Base-by-base conservation (phyloP, 768 basidiomycete species). In the Mycena polygramma region DNA sequence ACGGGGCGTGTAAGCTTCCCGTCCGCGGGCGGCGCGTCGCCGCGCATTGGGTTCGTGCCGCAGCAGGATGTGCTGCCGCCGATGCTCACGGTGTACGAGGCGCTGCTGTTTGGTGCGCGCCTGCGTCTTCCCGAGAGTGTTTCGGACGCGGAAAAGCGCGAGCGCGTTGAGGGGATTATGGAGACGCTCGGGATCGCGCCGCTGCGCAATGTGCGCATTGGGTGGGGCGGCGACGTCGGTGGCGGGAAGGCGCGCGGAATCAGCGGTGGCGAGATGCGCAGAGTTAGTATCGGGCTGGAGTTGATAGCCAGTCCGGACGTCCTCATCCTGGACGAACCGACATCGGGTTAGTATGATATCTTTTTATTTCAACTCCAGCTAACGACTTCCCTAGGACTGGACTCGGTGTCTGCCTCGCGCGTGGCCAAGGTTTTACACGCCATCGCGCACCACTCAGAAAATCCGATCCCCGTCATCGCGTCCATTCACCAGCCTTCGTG, bases 211-310 rank as follows among this genome's bases (percentile, higher is more conserved):
- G 85, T 88, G 3, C 83, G 92, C 64, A 96, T 98, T 46, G 90
- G 89, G 1, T 82, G 83, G 67, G 77, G 69, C 35, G 91, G 83
- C 19, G 86, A 87, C 68, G 78, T 79, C 46, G 90, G 91, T 6
- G 90, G 91, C 13, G 88, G 90, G 7, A 91, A 92, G 71, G 85
- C 88, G 22, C 85, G 95, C 55, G 96, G 95, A 0, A 95, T 98
- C 60, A 94, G 92, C 75, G 96, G 96, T 14, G 96, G 96, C 13
- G 96, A 98, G 79, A 94, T 94, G 85, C 87, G 96, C 54, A 84
- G 96, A 58, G 93, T 98, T 7, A 95, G 92, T 67, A 97, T 98
- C 69, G 96, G 95, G 7, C 81, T 96, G 45, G 96, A 97, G 81
- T 85, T 98, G 13, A 91, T 97, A 57, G 92, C 94, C 0, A 86